Evolutionary conservation across 164 flowering plant genomes (phyloP), one percentile per base, ranked within the genome.

Genomic region (Aristolochia contorta): DNA sequence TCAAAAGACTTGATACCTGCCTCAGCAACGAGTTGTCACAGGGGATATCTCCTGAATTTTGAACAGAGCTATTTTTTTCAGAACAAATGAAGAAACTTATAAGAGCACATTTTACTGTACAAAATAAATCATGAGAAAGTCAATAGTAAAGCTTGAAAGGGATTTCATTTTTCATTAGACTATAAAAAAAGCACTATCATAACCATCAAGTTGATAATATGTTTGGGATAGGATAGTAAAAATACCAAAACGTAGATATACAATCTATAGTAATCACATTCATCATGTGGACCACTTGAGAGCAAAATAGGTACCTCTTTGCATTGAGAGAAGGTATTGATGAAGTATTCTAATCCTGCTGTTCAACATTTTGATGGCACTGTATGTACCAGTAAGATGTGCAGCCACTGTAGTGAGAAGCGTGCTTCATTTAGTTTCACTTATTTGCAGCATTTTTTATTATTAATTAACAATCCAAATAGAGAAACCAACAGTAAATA

Each of bases 291-390:
- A 37, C 43, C 43, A 37, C 43, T 37, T 37, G 43, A 37, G 43
- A 37, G 43, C 43, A 37, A 33, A 18, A 27, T 16, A 56, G 21
- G 4, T 70, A 92, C 97, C 97, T 83, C 71, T 87, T 67, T 92
- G 87, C 97, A 90, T 90, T 7, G 96, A 82, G 49, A 77, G 73
- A 61, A 93, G 97, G 71, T 89, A 88, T 47, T 85, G 86, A 71
- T 84, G 90, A 51, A 93, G 90, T 56, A 93, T 85, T 63, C 77
- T 79, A 64, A 93, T 77, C 79, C 97, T 73, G 80, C 97, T 81
- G 70, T 86, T 84, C 67, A 93, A 79, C 98, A 90, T 93, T 80
- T 93, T 93, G 71, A 93, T 90, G 65, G 98, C 96, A 72, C 94
- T 90, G 66, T 93, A 96, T 58, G 84, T 87, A 32, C 97, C 94